Evolutionary conservation across 2,329 filamentous ascomycete species (phyloP).

Genomic region (Sporothrix inflata): DNA sequence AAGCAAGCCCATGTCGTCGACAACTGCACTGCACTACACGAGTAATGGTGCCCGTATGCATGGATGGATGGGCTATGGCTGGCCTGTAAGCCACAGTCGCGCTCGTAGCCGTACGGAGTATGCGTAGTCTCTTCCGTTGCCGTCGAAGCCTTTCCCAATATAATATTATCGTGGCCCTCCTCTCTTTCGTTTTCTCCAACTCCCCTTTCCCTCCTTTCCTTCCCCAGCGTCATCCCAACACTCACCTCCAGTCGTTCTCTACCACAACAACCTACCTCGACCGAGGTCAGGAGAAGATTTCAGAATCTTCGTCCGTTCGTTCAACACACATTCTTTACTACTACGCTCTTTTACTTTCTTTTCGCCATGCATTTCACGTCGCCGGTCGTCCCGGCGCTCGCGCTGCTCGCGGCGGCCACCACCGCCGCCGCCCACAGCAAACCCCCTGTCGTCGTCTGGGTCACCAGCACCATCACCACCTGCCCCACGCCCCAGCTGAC

Average conservation of each 20-base stretch:
- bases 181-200: neutral
- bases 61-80: too few species aligned
- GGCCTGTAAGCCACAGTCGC: too few species aligned
- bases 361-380: neutral
- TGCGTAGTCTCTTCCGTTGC: neutral
- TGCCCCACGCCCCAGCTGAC: slow-evolving; percentile 21
- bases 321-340: neutral
- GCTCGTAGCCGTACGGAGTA: slow-evolving; percentile 6
- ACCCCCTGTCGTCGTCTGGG: slow-evolving; percentile 22
- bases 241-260: slow-evolving; percentile 23
- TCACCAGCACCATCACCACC: slow-evolving; percentile 27
- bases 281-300: slow-evolving; percentile 5
- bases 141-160: neutral
- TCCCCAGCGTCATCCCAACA: slow-evolving; percentile 1
- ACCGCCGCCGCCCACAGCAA: slow-evolving; percentile 1
- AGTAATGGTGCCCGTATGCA: too few species aligned
- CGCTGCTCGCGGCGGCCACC: neutral
- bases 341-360: slow-evolving; percentile 19
- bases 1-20: neutral
- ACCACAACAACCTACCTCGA: neutral
- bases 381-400: neutral
- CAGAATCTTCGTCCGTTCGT: neutral
- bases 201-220: neutral
- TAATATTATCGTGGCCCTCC: neutral
- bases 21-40: neutral